Conservation (phyloP, 495 filamentous ascomycete species). For the Echria macrotheca region DNA sequence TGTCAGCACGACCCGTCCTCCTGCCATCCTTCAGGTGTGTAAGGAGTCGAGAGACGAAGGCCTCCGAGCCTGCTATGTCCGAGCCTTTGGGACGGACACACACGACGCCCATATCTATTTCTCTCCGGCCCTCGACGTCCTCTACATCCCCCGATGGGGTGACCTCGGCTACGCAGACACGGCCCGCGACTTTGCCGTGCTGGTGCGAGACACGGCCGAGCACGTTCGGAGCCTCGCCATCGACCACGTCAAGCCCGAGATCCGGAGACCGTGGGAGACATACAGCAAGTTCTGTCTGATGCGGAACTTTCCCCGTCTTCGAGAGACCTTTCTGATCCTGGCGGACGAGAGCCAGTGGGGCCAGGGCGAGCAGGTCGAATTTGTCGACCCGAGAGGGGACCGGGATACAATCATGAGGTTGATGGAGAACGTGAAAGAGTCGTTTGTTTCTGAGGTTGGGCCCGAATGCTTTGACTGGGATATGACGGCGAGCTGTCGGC, state of each 20-base stretch:
- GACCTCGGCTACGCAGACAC: slow-evolving; percentile 45
- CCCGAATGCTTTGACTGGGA: slow-evolving; percentile 2
- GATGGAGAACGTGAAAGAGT: slow-evolving; percentile 37
- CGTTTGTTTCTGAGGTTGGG: slow-evolving; percentile 36
- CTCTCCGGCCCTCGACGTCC: slow-evolving; percentile 38
- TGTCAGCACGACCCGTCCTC: slow-evolving; percentile 33
- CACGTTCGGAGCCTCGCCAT: slow-evolving; percentile 37
- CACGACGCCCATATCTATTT: slow-evolving; percentile 36
- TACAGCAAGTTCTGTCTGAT: slow-evolving; percentile 47
- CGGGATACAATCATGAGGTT: slow-evolving; percentile 25
- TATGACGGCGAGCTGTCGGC: background rate
- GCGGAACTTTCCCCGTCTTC: slow-evolving; percentile 35
- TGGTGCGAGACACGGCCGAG: slow-evolving; percentile 22
- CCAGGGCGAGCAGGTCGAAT: slow-evolving; percentile 22
- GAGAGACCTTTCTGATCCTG: slow-evolving; percentile 26
- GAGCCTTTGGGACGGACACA: slow-evolving; percentile 35
- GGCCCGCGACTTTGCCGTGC: slow-evolving; percentile 33
- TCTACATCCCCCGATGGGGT: slow-evolving; percentile 43
- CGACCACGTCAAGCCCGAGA: slow-evolving; percentile 41
- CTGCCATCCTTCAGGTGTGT: slow-evolving; percentile 36
- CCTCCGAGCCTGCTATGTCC: slow-evolving; percentile 31
- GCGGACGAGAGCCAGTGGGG: background rate
- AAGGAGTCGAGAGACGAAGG: slow-evolving; percentile 43
- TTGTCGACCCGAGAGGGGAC: slow-evolving; percentile 33
- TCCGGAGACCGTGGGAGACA: slow-evolving; percentile 48